These are phyloP conservation scores for Aspergillus arachidicola DNA, from an alignment of 2,329 filamentous ascomycete species.

Conservation along the genomic window DNA sequence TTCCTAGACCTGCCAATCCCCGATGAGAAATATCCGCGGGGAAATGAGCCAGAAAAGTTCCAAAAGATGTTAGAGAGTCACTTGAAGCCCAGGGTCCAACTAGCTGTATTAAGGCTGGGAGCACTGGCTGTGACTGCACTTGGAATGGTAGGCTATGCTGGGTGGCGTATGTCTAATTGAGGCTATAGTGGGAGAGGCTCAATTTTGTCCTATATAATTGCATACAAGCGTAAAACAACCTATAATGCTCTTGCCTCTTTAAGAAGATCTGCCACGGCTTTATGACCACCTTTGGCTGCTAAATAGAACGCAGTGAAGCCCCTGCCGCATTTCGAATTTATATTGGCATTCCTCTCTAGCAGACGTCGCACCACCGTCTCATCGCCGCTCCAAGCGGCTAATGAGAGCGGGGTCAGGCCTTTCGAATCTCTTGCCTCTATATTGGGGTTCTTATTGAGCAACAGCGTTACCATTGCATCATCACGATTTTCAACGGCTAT, in stretches of 20 bases:
- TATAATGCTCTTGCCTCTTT: not conserved
- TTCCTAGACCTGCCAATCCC: constrained; percentile 25
- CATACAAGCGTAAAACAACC: not conserved
- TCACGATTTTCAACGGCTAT: not conserved
- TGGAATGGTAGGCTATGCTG: not conserved
- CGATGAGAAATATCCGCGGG: constrained; percentile 22
- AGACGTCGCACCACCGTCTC: not conserved
- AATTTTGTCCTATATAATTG: not conserved
- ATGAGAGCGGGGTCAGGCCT: not conserved
- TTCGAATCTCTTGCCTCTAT: not conserved
- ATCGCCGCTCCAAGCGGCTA: not conserved
- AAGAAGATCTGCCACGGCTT: not conserved
- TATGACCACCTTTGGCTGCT: not conserved
- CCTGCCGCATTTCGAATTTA: not conserved
- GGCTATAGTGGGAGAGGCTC: not conserved
- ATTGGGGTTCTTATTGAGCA: not conserved
- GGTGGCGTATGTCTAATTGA: not conserved
- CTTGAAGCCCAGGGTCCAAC: not conserved
- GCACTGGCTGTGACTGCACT: not conserved
- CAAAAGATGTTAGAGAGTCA: not conserved
- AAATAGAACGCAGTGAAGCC: not conserved
- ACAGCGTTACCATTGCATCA: not conserved
- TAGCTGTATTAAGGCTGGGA: not conserved
- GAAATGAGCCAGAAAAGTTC: constrained; percentile 20
- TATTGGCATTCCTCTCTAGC: not conserved